Base-by-base conservation (phyloP, 805 yeast species). In the Kodamaea jinghongensis region DNA sequence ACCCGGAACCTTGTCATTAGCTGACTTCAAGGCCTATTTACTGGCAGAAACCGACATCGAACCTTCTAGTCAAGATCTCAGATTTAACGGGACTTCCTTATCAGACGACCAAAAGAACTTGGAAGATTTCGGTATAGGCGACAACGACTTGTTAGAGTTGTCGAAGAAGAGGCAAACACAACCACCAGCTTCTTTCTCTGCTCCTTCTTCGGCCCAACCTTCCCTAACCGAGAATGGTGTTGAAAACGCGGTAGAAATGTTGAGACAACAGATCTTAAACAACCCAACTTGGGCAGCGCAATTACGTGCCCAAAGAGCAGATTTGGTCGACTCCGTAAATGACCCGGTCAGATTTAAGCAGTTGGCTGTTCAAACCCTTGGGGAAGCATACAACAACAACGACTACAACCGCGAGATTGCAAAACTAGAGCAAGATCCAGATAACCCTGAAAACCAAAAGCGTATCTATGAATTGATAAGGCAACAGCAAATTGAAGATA, bases 401-500 rank as follows among this genome's bases (percentile, higher is more conserved):
- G n/a, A n/a, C n/a, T n/a, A n/a, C n/a, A n/a, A n/a, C n/a, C n/a
- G n/a, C n/a, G 86, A 83, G 51, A 61, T 81, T 45, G 60, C 63
- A 26, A 61, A 71, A 31, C 54, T 85, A 16, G 77, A 81, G 56
- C 68, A 70, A 30, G 76, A 83, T 49, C 90, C 90, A 3, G 86
- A 83, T 53, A 74, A 78, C 50, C 86, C 86, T 13, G 86, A 76
- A 26, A 80, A 75, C 44, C 88, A 84, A 50, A 72, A 70, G 14
- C 73, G 73, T 48, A 81, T 87, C 31, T 49, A 80, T 54, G 91
- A 86, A 50, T 52, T 82, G 39, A 82, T 83, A 39, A 76, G 79
- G 44, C 82, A 80, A 50, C 78, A 78, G 50, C 86, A 81, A 29
- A 81, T 91, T 34, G 86, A 87, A 44, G 95, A 87, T 46, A 87